These are phyloP conservation scores for Phytophthora pluvialis DNA, from an alignment of 352 stramenopile species.

Conservation along the genomic window DNA sequence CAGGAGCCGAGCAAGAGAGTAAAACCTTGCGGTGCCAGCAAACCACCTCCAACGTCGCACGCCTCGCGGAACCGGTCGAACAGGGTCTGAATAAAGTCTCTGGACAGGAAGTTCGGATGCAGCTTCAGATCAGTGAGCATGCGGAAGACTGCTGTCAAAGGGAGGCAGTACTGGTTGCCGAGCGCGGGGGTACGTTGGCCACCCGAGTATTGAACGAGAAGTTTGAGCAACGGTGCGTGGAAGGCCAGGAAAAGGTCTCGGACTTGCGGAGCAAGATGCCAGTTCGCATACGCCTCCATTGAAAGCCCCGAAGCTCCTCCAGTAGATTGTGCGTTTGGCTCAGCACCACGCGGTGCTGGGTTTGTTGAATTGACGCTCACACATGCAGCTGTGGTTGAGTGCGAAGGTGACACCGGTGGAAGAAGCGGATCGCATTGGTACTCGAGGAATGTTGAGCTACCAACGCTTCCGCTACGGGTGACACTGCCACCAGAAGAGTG, in stretches of 20 bases:
- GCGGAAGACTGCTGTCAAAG: conserved; percentile 40
- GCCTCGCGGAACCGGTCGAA: conserved; percentile 50
- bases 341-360: background rate
- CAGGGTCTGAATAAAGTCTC: conserved; percentile 51
- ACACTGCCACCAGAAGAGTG: conserved; percentile 12
- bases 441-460: conserved; percentile 54
- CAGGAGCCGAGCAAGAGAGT: conserved; percentile 68
- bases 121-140: conserved; percentile 75
- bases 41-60: conserved; percentile 20
- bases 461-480: conserved; percentile 11
- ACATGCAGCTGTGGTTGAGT: conserved; percentile 12
- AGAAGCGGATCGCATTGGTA: conserved; percentile 71
- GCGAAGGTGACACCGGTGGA: conserved; percentile 33
- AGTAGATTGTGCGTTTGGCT: conserved; percentile 1
- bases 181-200: conserved; percentile 46
- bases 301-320: conserved; percentile 7
- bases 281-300: conserved; percentile 51
- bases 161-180: conserved; percentile 57
- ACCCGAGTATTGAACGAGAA: conserved; percentile 62
- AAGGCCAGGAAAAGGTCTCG: conserved; percentile 70
- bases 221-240: conserved; percentile 52
- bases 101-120: conserved; percentile 57
- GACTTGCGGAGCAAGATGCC: conserved; percentile 60
- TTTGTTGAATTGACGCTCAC: conserved; percentile 2
- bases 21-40: conserved; percentile 54